A percentile compares a stretch with the other conserved stretches of the same genome.
Conservation (phyloP, 179 eudicot species). For the Vitellaria paradoxa region DNA sequence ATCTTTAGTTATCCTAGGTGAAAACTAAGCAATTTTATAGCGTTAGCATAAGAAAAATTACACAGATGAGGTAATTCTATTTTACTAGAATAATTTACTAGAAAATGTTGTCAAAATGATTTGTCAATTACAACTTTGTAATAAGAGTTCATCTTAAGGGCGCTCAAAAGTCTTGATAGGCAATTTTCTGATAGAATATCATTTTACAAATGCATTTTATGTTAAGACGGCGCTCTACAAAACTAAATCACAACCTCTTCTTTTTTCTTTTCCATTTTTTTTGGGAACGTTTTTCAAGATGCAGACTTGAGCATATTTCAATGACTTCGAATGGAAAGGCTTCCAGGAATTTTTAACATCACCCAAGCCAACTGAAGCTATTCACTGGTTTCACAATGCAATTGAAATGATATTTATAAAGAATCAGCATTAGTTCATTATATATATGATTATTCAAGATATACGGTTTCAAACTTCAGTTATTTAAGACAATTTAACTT, state of each 20-base stretch:
- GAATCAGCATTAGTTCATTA: neutral
- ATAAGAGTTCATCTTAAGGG: too few relatives aligned
- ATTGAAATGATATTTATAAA: neutral
- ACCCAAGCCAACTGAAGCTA: neutral
- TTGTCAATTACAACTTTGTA: too few relatives aligned
- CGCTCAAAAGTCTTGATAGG: too few relatives aligned
- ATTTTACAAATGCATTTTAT: too few relatives aligned
- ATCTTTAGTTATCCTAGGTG: neutral
- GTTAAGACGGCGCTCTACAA: too few relatives aligned
- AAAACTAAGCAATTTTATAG: neutral
- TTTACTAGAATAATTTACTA: too few relatives aligned
- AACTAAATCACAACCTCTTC: too few relatives aligned
- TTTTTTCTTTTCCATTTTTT: neutral
- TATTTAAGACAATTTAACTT: neutral
- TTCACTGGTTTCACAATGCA: neutral
- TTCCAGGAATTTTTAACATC: neutral
- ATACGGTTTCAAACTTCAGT: neutral
- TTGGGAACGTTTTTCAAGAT: neutral
- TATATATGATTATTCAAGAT: neutral
- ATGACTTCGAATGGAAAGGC: too few relatives aligned
- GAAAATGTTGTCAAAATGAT: too few relatives aligned
- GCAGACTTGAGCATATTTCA: too few relatives aligned
- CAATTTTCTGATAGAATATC: too few relatives aligned
- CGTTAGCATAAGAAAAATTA: neutral
- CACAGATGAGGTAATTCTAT: neutral